A percentile compares a stretch with the other conserved stretches of the same genome.
These are phyloP conservation scores for Voacanga thouarsii DNA, from an alignment of 257 asterid species.

Conservation along the genomic window DNA sequence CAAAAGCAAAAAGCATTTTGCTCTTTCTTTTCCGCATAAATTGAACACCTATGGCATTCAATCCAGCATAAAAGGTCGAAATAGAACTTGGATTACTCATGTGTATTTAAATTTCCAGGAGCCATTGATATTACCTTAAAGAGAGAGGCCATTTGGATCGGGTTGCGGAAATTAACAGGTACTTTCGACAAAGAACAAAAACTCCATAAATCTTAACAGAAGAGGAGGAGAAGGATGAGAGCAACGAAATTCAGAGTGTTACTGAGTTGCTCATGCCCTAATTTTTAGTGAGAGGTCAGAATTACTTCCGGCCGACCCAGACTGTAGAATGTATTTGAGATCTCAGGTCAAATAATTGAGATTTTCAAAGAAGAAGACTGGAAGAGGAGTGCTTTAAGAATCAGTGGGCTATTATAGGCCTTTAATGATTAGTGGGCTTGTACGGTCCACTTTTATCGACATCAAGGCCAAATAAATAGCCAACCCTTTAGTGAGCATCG, in stretches of 20 bases:
- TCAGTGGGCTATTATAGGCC: not conserved
- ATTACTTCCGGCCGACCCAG: not conserved
- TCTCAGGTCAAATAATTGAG: too few species aligned
- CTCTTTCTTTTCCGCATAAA: too few species aligned
- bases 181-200: not conserved
- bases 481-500: too few species aligned
- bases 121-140: conserved; percentile 30
- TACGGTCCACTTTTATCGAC: too few species aligned
- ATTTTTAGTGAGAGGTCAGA: not conserved
- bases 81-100: too few species aligned
- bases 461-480: not conserved
- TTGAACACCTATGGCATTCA: too few species aligned
- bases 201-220: not conserved
- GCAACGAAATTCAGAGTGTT: not conserved
- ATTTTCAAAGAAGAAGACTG: too few species aligned
- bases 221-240: not conserved
- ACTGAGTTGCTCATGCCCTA: not conserved
- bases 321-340: too few species aligned
- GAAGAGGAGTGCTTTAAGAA: too few species aligned
- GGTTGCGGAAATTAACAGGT: not conserved
- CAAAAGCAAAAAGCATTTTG: too few species aligned
- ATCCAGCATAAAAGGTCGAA: too few species aligned
- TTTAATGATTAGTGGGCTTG: not conserved
- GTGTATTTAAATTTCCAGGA: not conserved
- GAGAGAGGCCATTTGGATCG: conserved; percentile 29